A percentile compares a stretch with the other conserved stretches of the same genome.
phyloP scores from a whole-genome alignment of 2,329 filamentous ascomycete genomes.

The Colletotrichum liriopes region DNA sequence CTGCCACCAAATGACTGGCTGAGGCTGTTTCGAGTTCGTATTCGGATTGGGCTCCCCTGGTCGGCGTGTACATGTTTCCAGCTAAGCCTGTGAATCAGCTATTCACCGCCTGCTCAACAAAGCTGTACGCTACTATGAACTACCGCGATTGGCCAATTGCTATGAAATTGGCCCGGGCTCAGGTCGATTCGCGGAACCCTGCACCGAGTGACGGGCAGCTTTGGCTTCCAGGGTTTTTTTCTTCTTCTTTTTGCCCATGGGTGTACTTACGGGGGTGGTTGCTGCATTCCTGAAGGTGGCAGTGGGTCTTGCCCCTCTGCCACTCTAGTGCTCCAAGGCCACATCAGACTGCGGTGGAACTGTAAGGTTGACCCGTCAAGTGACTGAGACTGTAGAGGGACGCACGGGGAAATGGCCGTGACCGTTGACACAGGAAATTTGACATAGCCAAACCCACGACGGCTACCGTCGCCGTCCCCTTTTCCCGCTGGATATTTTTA shows the following conservation, averaged over 20 bases:
- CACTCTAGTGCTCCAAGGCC: neutral
- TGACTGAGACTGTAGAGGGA: constrained; percentile 6
- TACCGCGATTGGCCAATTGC: constrained; percentile 28
- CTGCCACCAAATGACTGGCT: neutral
- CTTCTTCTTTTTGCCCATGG: too few relatives aligned
- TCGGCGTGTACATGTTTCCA: constrained; percentile 8
- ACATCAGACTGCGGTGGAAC: neutral
- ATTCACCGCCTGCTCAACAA: constrained; percentile 29
- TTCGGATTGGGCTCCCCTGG: constrained; percentile 29
- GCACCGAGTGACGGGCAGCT: neutral
- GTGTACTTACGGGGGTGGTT: neutral
- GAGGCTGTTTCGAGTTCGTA: constrained; percentile 33
- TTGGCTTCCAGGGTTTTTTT: neutral
- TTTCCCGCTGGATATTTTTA: constrained; percentile 11
- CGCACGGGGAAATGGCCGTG: neutral
- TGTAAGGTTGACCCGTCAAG: neutral
- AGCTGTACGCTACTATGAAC: neutral
- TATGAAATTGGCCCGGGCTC: neutral
- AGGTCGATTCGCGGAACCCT: constrained; percentile 1
- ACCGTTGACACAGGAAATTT: constrained; percentile 19
- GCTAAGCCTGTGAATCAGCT: neutral
- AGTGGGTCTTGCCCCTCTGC: constrained; percentile 1
- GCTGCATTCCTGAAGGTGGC: neutral
- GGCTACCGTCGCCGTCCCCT: constrained; percentile 14
- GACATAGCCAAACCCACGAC: constrained; percentile 19